phyloP scores from a whole-genome alignment of 768 basidiomycete species.

The Phlebiopsis flavidoalba region DNA sequence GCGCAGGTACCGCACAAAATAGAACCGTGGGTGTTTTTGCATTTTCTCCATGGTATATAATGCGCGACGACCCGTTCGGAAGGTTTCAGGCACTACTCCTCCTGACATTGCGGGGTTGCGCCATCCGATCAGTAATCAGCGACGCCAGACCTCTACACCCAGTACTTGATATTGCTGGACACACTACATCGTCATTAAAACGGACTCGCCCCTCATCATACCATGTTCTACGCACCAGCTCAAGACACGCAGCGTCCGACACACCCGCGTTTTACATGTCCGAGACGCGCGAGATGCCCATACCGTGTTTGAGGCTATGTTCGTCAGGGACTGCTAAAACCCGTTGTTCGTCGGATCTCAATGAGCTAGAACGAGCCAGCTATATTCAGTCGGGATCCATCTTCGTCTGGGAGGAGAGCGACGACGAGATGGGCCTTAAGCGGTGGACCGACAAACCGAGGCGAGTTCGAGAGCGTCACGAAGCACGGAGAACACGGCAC shows the following conservation, averaged over 20 bases:
- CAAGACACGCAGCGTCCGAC: constrained; percentile 56
- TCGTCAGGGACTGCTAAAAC: constrained; percentile 44
- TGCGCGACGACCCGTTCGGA: background rate
- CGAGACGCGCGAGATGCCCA: constrained; percentile 64
- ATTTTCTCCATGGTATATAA: constrained; percentile 17
- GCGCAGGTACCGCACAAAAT: constrained; percentile 14
- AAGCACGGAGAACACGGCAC: background rate
- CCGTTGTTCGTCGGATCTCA: constrained; percentile 51
- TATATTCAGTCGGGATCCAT: constrained; percentile 57
- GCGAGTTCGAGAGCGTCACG: background rate
- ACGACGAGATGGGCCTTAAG: constrained; percentile 60
- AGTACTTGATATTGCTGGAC: background rate
- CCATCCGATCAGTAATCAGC: background rate
- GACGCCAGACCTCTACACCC: background rate
- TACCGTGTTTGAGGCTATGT: constrained; percentile 62
- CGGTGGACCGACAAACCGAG: constrained; percentile 54
- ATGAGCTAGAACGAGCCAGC: constrained; percentile 52
- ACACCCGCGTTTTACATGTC: constrained; percentile 59
- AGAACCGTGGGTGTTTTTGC: constrained; percentile 22
- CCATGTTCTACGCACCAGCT: constrained; percentile 31
- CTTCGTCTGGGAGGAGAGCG: constrained; percentile 68
- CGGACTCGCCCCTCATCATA: background rate
- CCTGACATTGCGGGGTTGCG: no score
- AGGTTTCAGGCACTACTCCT: background rate
- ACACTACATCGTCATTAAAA: background rate